These are phyloP conservation scores for Lactarius evosmus DNA, from an alignment of 768 basidiomycete species.

Conservation along the genomic window DNA sequence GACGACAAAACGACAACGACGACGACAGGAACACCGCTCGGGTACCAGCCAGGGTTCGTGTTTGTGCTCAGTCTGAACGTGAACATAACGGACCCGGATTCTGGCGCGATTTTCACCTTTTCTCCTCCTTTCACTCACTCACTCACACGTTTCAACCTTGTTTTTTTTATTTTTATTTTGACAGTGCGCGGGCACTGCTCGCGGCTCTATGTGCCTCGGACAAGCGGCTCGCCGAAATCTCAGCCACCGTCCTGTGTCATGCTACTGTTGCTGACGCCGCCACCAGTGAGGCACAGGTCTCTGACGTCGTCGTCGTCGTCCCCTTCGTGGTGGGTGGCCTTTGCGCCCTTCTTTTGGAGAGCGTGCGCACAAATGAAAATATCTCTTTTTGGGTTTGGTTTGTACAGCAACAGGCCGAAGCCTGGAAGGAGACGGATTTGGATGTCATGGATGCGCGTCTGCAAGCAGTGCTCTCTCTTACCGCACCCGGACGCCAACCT, in stretches of 20 bases:
- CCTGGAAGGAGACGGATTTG: conserved; percentile 51
- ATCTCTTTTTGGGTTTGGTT: not conserved
- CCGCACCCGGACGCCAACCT: not conserved
- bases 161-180: not conserved
- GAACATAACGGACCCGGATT: no score
- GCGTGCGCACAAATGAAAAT: not conserved
- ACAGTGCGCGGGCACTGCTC: conserved; percentile 39
- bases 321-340: conserved; percentile 8
- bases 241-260: conserved; percentile 4
- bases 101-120: not conserved
- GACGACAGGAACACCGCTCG: not conserved
- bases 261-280: not conserved
- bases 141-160: no score
- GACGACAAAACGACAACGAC: conserved; percentile 21
- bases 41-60: conserved; percentile 39
- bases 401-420: not conserved
- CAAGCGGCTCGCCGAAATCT: conserved; percentile 33
- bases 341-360: not conserved
- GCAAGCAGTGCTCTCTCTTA: conserved; percentile 7
- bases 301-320: no score
- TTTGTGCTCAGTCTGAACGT: no score
- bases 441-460: conserved; percentile 44
- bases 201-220: conserved; percentile 41
- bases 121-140: no score
- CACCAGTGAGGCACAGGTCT: not conserved